A percentile compares a stretch with the other conserved stretches of the same genome.
phyloP scores from a whole-genome alignment of 257 asterid species.

The Petunia axillaris region DNA sequence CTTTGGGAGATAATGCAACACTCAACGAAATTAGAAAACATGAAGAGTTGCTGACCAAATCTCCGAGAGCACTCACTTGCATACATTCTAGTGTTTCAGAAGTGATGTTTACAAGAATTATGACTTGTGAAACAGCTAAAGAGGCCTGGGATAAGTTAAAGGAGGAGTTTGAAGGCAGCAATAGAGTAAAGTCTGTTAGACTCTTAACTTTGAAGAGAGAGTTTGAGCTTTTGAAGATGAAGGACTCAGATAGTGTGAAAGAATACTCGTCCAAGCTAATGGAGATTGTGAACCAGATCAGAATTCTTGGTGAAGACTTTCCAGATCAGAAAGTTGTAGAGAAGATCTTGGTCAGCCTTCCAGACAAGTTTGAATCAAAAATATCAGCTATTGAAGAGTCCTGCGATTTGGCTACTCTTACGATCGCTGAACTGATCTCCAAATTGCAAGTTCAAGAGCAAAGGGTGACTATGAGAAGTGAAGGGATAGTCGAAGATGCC shows the following conservation, averaged over 20 bases:
- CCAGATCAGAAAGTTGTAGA: constrained; percentile 19
- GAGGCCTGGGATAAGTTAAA: too few species aligned
- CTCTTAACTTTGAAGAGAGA: constrained; percentile 10
- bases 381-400: constrained; percentile 24
- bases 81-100: too few species aligned
- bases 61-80: too few species aligned
- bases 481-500: background rate
- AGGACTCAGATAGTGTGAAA: background rate
- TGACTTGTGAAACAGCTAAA: too few species aligned
- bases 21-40: too few species aligned
- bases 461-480: background rate
- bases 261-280: background rate
- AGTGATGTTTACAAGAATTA: too few species aligned
- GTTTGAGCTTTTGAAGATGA: constrained; percentile 17
- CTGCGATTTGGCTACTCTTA: background rate
- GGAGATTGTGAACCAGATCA: constrained; percentile 4
- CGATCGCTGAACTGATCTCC: background rate
- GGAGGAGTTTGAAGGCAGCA: too few species aligned
- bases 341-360: constrained; percentile 25
- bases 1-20: too few species aligned
- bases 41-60: too few species aligned
- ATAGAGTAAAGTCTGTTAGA: too few species aligned
- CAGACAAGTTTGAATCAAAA: constrained; percentile 11
- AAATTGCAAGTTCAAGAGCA: background rate
- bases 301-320: background rate